Base-by-base conservation (phyloP, 805 yeast species). In the Teunomyces gatunensis region DNA sequence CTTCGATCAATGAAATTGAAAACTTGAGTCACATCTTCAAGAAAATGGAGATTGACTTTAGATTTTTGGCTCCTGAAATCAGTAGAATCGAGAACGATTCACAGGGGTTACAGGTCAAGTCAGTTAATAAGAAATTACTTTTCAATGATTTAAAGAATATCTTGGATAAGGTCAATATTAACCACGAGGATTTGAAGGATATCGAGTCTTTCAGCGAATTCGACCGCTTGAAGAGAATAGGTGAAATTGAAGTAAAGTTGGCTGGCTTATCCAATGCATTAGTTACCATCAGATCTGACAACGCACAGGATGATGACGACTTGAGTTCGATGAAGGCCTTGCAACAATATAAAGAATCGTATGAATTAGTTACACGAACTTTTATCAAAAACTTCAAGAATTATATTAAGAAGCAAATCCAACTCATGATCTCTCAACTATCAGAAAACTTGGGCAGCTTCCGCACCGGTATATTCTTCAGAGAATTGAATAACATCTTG, bases 61-160 rank as follows among this genome's bases (percentile, higher is more conserved):
- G 64, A 43, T 53, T 61, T 34, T 52, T 89, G 32, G 78, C 83
- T 11, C 81, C 81, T 3, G 92, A 87, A 50, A 81, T 91, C 44
- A 77, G 79, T 40, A 79, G 76, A 44, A 82, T 90, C 36, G 96
- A 89, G 59, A 73, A 74, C 30, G 87, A 85, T 59, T 83, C 91
- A 2, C 81, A 85, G 56, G 96, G 96, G 42, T 65, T 89, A 13
- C 97, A 91, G 65, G 85, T 91, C 5, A 84, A 84, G 54, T 81
- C 92, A 4, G 83, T 88, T 39, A 91, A 91, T 66, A 87, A 87
- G 63, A 88, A 87, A 57, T 62, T 76, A n/a, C 70, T 90, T 20
- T 85, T 83, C 74, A 80, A 77, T 41, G 90, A 88, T 50, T 74
- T 90, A 46, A 79, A 79, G 34, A 80, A 77, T n/a, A 74, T 90